phyloP scores from a whole-genome alignment of 345 rosid genomes.

The Cardamine resedifolia region DNA sequence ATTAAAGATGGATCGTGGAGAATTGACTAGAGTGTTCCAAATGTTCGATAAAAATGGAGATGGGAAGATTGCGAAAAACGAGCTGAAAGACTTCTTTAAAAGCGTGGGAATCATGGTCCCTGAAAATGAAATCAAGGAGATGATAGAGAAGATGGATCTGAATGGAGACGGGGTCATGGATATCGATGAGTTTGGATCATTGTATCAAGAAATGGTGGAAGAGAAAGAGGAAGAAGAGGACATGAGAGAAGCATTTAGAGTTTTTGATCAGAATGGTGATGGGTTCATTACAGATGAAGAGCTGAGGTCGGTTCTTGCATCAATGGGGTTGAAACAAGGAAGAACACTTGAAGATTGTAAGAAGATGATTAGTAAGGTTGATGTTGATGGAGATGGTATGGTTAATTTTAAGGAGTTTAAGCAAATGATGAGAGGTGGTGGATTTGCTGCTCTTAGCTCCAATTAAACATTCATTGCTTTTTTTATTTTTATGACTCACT shows the following conservation, averaged over 20 bases:
- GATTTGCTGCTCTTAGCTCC: constrained; percentile 72
- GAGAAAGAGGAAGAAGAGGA: constrained; percentile 43
- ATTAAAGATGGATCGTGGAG: constrained; percentile 33
- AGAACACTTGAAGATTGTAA: constrained; percentile 40
- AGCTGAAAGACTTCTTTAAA: constrained; percentile 32
- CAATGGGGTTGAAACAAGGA: constrained; percentile 45
- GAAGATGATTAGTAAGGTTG: constrained; percentile 39
- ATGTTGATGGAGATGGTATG: constrained; percentile 44
- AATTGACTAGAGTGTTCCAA: constrained; percentile 34
- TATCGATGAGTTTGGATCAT: constrained; percentile 35
- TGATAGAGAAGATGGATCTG: constrained; percentile 36
- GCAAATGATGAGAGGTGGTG: constrained; percentile 48
- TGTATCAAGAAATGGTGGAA: constrained; percentile 37
- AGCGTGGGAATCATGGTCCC: constrained; percentile 34
- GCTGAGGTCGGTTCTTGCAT: constrained; percentile 35
- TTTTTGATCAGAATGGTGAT: constrained; percentile 42
- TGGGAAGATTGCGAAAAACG: constrained; percentile 38
- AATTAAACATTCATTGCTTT: constrained; percentile 12
- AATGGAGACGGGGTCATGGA: constrained; percentile 39
- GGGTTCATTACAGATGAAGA: constrained; percentile 43
- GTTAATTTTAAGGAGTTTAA: constrained; percentile 38
- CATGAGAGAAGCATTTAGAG: constrained; percentile 40
- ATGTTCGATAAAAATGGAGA: constrained; percentile 41
- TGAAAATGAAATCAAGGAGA: constrained; percentile 32
- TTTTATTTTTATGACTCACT: too few relatives aligned